phyloP scores from a whole-genome alignment of 1,284 basidiomycete species.

The Microbotryomycetes sp. region DNA sequence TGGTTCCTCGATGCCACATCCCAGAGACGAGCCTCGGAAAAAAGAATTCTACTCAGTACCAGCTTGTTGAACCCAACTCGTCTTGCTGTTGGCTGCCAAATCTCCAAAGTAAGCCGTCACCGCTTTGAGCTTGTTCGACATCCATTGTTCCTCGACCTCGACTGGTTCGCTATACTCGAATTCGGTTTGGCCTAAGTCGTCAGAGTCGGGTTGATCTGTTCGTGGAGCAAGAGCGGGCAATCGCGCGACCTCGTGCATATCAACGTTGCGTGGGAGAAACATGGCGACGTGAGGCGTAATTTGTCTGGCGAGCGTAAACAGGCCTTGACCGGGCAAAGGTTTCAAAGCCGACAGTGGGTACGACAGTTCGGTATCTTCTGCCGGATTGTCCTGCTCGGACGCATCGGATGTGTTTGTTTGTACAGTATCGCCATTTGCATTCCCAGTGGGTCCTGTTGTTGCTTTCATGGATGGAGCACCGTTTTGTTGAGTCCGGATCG shows the following conservation, averaged over 20 bases:
- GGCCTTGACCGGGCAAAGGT: slow-evolving; percentile 70
- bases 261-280: slow-evolving; percentile 79
- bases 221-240: slow-evolving; percentile 39
- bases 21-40: no score
- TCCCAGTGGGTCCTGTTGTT: not conserved
- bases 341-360: slow-evolving; percentile 65
- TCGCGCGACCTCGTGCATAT: slow-evolving; percentile 61
- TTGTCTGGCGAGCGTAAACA: slow-evolving; percentile 62
- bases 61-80: not conserved
- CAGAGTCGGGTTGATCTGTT: not conserved
- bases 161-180: slow-evolving; percentile 47
- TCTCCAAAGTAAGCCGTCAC: slow-evolving; percentile 49
- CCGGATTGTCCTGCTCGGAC: not conserved
- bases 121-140: slow-evolving; percentile 69
- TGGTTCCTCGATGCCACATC: no score
- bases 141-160: slow-evolving; percentile 84
- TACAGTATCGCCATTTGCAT: not conserved
- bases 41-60: no score
- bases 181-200: not conserved
- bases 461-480: not conserved
- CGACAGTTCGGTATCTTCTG: slow-evolving; percentile 19
- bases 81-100: slow-evolving; percentile 30
- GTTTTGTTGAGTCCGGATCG: slow-evolving; percentile 43
- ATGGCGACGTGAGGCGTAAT: slow-evolving; percentile 78
- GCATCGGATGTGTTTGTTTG: not conserved